These are phyloP conservation scores for Sorghum bicolor DNA, from an alignment of 176 grass and related monocot species.

Conservation along the genomic window DNA sequence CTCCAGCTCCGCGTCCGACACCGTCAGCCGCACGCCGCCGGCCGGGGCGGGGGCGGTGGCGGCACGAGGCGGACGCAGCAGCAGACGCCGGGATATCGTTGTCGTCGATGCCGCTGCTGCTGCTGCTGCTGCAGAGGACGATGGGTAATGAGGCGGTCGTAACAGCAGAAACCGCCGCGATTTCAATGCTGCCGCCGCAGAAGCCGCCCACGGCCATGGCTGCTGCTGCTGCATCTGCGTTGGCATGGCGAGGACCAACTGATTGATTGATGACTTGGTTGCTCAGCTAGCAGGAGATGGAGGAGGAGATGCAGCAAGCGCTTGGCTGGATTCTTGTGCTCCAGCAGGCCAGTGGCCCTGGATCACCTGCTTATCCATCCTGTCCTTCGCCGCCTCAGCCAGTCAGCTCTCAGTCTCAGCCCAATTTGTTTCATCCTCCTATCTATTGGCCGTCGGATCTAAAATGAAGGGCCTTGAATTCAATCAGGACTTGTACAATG, in stretches of 20 bases:
- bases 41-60: background rate
- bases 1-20: conserved; percentile 71
- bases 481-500: too few relatives aligned
- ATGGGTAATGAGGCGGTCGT: too few relatives aligned
- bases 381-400: background rate
- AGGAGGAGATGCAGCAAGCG: background rate
- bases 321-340: too few relatives aligned
- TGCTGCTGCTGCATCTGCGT: background rate
- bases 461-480: background rate
- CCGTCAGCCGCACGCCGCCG: conserved; percentile 19
- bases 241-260: conserved; percentile 12
- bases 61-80: background rate
- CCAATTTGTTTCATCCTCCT: background rate
- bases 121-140: too few relatives aligned
- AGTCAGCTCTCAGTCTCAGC: background rate
- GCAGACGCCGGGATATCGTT: too few relatives aligned
- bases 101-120: background rate
- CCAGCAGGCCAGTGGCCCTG: background rate
- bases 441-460: background rate
- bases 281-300: too few relatives aligned
- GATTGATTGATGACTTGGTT: too few relatives aligned
- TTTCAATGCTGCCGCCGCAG: background rate
- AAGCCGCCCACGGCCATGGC: background rate
- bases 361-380: background rate
- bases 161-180: background rate